Evolutionary conservation across 192 early-diverging fungal genomes (phyloP).

Genomic region (Coemansia sp.): DNA sequence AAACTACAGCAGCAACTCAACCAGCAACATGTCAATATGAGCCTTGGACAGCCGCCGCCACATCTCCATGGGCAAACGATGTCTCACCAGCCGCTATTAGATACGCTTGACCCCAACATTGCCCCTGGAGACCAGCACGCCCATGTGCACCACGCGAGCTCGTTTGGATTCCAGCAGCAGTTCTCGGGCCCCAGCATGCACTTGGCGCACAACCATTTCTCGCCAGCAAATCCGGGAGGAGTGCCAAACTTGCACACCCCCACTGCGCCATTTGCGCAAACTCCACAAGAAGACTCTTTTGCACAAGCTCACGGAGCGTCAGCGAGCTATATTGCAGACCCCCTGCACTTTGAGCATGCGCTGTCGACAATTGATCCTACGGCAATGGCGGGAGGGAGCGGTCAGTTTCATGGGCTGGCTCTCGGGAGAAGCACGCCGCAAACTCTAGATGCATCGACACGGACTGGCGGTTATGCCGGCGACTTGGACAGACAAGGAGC

Average conservation of each 20-base stretch:
- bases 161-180: conserved; percentile 34
- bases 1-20: conserved; percentile 58
- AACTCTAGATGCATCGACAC: conserved; percentile 7
- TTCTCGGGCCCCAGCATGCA: conserved; percentile 16
- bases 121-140: conserved; percentile 13
- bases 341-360: conserved; percentile 22
- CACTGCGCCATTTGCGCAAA: conserved; percentile 2
- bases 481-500: conserved; percentile 31
- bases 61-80: conserved; percentile 8
- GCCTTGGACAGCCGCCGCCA: conserved; percentile 21
- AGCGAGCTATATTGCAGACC: conserved; percentile 10
- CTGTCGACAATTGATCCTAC: conserved; percentile 19
- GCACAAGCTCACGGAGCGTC: background rate
- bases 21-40: conserved; percentile 54
- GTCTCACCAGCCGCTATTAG: conserved; percentile 20
- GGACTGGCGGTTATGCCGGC: conserved; percentile 2
- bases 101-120: conserved; percentile 20
- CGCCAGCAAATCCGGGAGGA: conserved; percentile 2
- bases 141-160: conserved; percentile 5
- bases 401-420: background rate
- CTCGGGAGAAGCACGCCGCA: conserved; percentile 6
- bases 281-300: conserved; percentile 8
- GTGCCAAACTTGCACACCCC: conserved; percentile 7
- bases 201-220: conserved; percentile 21
- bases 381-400: background rate